Base-by-base conservation (phyloP, 2,329 filamentous ascomycete genomes). In the Talaromyces sp. region DNA sequence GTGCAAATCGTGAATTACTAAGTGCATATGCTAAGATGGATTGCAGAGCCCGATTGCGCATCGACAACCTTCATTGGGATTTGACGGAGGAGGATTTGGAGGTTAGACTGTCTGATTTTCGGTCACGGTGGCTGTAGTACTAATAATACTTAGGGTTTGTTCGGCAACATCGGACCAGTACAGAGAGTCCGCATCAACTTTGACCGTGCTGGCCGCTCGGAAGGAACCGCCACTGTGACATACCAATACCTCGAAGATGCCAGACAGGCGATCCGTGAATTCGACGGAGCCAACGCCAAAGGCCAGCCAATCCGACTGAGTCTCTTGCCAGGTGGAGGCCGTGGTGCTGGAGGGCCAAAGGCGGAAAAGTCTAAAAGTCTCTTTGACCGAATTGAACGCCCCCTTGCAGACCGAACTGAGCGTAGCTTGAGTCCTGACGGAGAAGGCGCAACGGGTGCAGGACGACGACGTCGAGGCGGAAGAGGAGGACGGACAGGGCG, bases 1-100 rank as follows among this genome's bases (percentile, higher is more conserved):
- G n/a, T n/a, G n/a, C 3, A 37, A 50, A 11, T 24, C 22, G n/a
- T 27, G 13, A n/a, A 13, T 37, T 6, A 16, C 33, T 57, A 3
- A 14, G 11, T 27, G 14, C 65, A 72, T 68, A 35, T 61, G 45
- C 33, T 57, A 71, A 69, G 82, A 85, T 41, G 74, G 79, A 80
- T 48, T 48, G 6, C 64, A 88, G 88, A 70, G 83, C 88, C 54
- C 94, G 92, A 78, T 78, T 97, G 69, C 89, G 89, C 69, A 89
- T 97, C 67, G 92, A 96, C 67, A 97, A 97, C 75, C 82, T 97
- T 65, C 93, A 97, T 77, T 97, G 96, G 77, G 93, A 97, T 67
- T 84, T 97, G 68, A 93, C 90, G 13, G 88, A 94, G 76, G 88
- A 89, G 43, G 93, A 97, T 74, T 84, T 97, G 62, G 85, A 90